phyloP scores from a whole-genome alignment of 805 yeast genomes.

The Kodamaea restingae region DNA sequence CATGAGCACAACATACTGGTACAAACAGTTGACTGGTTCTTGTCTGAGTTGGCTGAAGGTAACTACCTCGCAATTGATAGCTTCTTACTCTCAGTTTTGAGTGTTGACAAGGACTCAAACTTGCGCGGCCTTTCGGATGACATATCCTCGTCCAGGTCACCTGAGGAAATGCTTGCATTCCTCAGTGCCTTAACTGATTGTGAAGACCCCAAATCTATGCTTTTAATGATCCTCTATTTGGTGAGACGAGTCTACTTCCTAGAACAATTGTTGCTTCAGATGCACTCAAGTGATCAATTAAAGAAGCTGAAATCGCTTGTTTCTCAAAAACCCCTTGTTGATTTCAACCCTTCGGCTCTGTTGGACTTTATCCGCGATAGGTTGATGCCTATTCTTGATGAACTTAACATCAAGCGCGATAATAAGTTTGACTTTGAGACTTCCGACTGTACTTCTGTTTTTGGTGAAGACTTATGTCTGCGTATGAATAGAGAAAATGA shows the following conservation, averaged over 20 bases:
- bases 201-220: slow-evolving; percentile 9
- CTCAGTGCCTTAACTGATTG: slow-evolving; percentile 3
- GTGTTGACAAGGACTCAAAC: background rate
- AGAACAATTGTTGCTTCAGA: slow-evolving; percentile 11
- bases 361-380: slow-evolving; percentile 23
- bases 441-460: slow-evolving; percentile 5
- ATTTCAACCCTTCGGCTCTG: background rate
- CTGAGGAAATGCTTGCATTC: slow-evolving; percentile 3
- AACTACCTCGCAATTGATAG: slow-evolving; percentile 14
- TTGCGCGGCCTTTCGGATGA: background rate
- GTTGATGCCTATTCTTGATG: slow-evolving; percentile 25
- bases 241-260: slow-evolving; percentile 22
- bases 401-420: slow-evolving; percentile 10
- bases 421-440: slow-evolving; percentile 10
- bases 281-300: too few species aligned
- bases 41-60: slow-evolving; percentile 12
- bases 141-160: background rate
- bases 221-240: slow-evolving; percentile 20
- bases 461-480: slow-evolving; percentile 13
- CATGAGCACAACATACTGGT: slow-evolving; percentile 3
- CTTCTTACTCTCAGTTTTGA: slow-evolving; percentile 11
- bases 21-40: slow-evolving; percentile 17
- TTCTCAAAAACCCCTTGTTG: too few species aligned
- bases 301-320: too few species aligned
- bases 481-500: slow-evolving; percentile 25